phyloP scores from a whole-genome alignment of 208 protist genomes.

The Vickermania ingenoplastis region DNA sequence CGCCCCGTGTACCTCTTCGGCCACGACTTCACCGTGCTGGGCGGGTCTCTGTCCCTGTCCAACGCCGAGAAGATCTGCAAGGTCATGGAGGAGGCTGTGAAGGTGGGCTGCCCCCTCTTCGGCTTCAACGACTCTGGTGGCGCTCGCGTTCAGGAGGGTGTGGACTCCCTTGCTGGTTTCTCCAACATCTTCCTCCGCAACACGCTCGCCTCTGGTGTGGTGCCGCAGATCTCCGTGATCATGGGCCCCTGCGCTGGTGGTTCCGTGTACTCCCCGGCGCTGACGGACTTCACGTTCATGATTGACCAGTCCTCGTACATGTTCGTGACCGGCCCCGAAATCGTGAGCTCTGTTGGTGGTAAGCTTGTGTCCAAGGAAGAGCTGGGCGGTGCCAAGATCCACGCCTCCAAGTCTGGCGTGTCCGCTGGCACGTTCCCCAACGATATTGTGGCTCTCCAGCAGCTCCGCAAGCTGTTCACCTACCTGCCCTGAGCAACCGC shows the following conservation, averaged over 20 bases:
- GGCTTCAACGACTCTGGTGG: constrained; percentile 96
- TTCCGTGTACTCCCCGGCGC: constrained; percentile 88
- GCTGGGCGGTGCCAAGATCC: constrained; percentile 88
- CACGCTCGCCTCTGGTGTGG: constrained; percentile 89
- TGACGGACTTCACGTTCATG: constrained; percentile 98
- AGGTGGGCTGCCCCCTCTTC: constrained; percentile 92
- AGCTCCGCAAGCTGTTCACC: constrained; percentile 75
- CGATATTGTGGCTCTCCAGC: constrained; percentile 82
- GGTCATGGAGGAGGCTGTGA: constrained; percentile 94
- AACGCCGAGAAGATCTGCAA: constrained; percentile 96
- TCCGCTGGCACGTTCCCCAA: constrained; percentile 87
- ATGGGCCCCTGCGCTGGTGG: constrained; percentile 94
- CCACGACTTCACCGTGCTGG: constrained; percentile 95
- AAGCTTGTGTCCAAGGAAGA: constrained; percentile 86
- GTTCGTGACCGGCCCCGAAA: constrained; percentile 96
- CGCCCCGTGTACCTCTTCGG: constrained; percentile 92
- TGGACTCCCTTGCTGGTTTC: constrained; percentile 93
- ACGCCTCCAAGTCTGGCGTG: constrained; percentile 85
- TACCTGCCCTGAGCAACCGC: constrained; percentile 88
- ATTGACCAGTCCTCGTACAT: constrained; percentile 94
- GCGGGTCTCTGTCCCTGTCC: constrained; percentile 87
- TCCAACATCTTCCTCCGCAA: constrained; percentile 94
- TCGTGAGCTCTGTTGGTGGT: constrained; percentile 94
- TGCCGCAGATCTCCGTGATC: constrained; percentile 95
- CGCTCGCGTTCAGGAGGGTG: constrained; percentile 94